A percentile compares a stretch with the other conserved stretches of the same genome.
These are phyloP conservation scores for Plectosphaerella sp. DNA, from an alignment of 2,329 filamentous ascomycete species.

Conservation along the genomic window DNA sequence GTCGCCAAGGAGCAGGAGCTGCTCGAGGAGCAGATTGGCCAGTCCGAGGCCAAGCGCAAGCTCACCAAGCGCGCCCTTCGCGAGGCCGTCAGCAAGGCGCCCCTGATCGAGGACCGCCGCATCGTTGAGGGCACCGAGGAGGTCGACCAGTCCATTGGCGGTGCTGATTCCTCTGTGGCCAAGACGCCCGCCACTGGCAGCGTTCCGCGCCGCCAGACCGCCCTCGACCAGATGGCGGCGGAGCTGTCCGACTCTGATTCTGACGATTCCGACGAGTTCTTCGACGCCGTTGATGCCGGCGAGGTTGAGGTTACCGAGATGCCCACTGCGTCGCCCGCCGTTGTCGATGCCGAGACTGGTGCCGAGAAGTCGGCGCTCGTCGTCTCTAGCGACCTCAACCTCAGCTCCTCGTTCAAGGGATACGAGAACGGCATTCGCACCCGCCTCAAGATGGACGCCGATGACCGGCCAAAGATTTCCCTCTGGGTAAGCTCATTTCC, in stretches of 20 bases:
- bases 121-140: conserved; percentile 25
- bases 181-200: conserved; percentile 33
- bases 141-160: conserved; percentile 20
- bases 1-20: conserved; percentile 94
- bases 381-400: conserved; percentile 51
- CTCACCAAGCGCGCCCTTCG: conserved; percentile 84
- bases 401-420: conserved; percentile 75
- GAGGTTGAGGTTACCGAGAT: conserved; percentile 77
- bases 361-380: conserved; percentile 38
- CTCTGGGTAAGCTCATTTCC: conserved; percentile 70
- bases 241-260: conserved; percentile 78
- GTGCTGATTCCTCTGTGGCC: conserved; percentile 18
- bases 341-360: conserved; percentile 22
- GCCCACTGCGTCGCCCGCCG: conserved; percentile 33
- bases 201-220: conserved; percentile 55
- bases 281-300: conserved; percentile 92
- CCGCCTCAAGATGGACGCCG: conserved; percentile 81
- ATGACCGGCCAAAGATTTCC: conserved; percentile 88
- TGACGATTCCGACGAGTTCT: conserved; percentile 80
- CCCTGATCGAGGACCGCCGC: conserved; percentile 20
- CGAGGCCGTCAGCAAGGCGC: conserved; percentile 59
- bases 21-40: conserved; percentile 79
- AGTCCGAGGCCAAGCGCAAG: conserved; percentile 86
- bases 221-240: conserved; percentile 65
- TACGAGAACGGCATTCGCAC: conserved; percentile 86